Conservation (phyloP, 345 rosid species). For the Raphanus raphanistrum region DNA sequence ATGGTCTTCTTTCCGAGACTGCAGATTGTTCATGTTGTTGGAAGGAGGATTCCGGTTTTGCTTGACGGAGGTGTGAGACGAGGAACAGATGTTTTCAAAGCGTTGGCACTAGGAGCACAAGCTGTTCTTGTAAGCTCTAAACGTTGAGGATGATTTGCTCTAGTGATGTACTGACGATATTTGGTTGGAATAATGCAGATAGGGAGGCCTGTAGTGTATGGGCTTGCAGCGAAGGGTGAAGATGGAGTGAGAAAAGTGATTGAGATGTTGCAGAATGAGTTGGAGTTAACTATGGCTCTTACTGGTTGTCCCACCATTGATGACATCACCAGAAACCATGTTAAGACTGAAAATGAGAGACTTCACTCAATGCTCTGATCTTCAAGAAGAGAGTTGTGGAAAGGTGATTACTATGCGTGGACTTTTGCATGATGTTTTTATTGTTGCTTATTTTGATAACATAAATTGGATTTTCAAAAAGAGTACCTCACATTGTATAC, state of each 20-base stretch:
- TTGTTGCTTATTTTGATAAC: too few species aligned
- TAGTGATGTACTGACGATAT: not conserved
- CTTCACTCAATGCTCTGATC: constrained; percentile 51
- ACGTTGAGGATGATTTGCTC: not conserved
- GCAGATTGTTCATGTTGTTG: constrained; percentile 71
- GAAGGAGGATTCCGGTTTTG: constrained; percentile 73
- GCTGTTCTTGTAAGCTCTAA: constrained; percentile 70
- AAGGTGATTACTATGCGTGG: not conserved
- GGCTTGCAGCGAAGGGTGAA: constrained; percentile 81
- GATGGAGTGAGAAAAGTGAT: constrained; percentile 59
- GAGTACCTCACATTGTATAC: constrained; percentile 13
- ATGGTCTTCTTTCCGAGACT: not conserved
- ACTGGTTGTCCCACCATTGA: constrained; percentile 63
- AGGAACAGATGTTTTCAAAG: constrained; percentile 89
- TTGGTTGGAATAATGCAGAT: constrained; percentile 49
- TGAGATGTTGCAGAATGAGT: constrained; percentile 71
- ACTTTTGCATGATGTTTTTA: constrained; percentile 1
- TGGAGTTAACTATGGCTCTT: constrained; percentile 80
- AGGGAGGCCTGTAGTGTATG: constrained; percentile 79
- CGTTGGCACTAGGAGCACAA: constrained; percentile 84
- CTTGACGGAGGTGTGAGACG: constrained; percentile 84
- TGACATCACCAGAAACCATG: constrained; percentile 64
- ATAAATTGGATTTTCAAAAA: not conserved
- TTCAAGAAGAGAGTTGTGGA: not conserved
- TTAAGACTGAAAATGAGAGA: constrained; percentile 49